phyloP scores from a whole-genome alignment of 2,329 filamentous ascomycete species.

The Furcasterigmium furcatum region DNA sequence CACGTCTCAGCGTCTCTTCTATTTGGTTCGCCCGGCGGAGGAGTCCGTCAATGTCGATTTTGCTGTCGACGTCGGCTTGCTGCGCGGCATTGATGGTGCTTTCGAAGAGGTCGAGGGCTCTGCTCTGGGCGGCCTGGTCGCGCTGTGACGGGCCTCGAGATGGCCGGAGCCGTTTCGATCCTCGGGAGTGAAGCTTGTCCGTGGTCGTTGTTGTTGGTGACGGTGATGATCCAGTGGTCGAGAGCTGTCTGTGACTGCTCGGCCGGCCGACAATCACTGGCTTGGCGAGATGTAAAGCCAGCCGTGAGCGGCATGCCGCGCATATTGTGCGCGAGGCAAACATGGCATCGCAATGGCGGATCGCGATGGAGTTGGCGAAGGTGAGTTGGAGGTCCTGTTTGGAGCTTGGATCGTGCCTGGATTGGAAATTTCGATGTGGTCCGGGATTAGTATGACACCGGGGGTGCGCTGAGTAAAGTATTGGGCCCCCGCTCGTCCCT shows the following conservation, averaged over 20 bases:
- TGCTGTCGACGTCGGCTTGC: neutral
- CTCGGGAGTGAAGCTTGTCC: neutral
- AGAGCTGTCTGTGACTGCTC: neutral
- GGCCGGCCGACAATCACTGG: neutral
- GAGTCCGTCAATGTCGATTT: neutral
- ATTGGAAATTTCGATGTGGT: no score
- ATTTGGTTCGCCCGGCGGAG: constrained; percentile 4
- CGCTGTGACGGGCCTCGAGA: neutral
- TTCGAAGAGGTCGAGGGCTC: constrained; percentile 12
- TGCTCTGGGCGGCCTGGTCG: neutral
- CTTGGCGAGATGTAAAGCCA: neutral
- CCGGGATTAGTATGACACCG: no score
- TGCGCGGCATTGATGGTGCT: constrained; percentile 8
- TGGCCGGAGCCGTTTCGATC: neutral
- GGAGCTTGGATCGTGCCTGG: no score
- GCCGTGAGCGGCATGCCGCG: constrained; percentile 23
- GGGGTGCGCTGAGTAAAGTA: no score
- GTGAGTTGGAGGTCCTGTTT: no score
- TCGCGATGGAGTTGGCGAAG: no score
- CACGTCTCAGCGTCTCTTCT: constrained; percentile 2
- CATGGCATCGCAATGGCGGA: constrained; percentile 18
- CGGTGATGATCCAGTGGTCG: neutral
- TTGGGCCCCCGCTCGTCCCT: no score
- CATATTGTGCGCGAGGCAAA: constrained; percentile 29
- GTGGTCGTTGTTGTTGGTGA: neutral